Evolutionary conservation across 2,329 filamentous ascomycete species (phyloP).

Genomic region (Monilinia aucupariae): DNA sequence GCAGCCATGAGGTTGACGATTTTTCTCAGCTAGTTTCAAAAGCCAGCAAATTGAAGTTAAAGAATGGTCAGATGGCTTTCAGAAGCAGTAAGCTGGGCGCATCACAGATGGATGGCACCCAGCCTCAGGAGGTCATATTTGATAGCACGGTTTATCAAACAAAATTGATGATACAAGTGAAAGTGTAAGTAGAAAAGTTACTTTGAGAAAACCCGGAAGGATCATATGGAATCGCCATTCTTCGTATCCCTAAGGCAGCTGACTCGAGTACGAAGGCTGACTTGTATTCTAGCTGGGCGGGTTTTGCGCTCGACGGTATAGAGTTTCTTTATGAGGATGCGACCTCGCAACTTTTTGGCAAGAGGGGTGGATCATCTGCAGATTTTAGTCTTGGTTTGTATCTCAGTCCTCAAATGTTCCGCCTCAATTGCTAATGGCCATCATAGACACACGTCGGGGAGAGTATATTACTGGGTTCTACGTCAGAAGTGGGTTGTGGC

Average conservation of each 20-base stretch:
- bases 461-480: conserved; percentile 86
- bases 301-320: conserved; percentile 71
- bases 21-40: conserved; percentile 65
- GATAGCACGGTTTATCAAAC: conserved; percentile 61
- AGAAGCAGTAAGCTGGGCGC: conserved; percentile 68
- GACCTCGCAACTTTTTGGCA: conserved; percentile 80
- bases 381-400: conserved; percentile 70
- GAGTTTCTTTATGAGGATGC: conserved; percentile 92
- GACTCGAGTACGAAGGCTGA: background rate
- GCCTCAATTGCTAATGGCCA: conserved; percentile 6
- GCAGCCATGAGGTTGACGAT: conserved; percentile 71
- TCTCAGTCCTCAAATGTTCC: background rate
- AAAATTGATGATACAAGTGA: conserved; percentile 68
- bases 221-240: background rate
- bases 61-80: conserved; percentile 69
- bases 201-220: background rate
- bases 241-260: background rate
- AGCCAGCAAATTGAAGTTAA: conserved; percentile 65
- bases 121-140: conserved; percentile 68
- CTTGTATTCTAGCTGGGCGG: conserved; percentile 34
- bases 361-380: conserved; percentile 62
- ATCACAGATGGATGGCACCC: conserved; percentile 64
- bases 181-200: conserved; percentile 56
- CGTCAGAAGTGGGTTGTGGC: conserved; percentile 72
- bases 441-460: conserved; percentile 69